Evolutionary conservation across 2,329 filamentous ascomycete species (phyloP).

Genomic region (Diaporthe ilicicola): DNA sequence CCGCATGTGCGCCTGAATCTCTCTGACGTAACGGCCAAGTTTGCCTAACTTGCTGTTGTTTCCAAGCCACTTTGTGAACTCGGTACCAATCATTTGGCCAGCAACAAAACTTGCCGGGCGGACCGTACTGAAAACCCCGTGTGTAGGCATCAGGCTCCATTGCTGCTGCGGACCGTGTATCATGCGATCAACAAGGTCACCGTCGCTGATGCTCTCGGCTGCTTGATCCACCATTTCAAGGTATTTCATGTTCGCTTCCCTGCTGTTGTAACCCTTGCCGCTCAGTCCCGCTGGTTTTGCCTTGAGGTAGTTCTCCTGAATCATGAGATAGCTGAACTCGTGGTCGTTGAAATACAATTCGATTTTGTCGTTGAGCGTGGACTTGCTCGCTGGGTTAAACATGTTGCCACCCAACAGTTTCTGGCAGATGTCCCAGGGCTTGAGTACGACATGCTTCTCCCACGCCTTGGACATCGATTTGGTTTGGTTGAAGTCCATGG

Average conservation of each 20-base stretch:
- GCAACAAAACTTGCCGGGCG: constrained; percentile 87
- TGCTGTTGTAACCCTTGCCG: constrained; percentile 65
- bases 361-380: constrained; percentile 95
- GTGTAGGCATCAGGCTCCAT: constrained; percentile 97
- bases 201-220: constrained; percentile 95
- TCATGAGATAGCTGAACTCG: constrained; percentile 96
- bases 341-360: constrained; percentile 99
- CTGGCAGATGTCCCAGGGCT: constrained; percentile 97
- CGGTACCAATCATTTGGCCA: constrained; percentile 77
- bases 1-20: constrained; percentile 97
- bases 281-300: constrained; percentile 76
- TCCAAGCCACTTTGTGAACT: constrained; percentile 92
- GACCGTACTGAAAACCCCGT: constrained; percentile 95
- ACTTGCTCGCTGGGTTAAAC: constrained; percentile 83
- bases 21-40: constrained; percentile 83
- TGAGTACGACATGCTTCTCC: constrained; percentile 97
- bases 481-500: constrained; percentile 84
- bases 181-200: constrained; percentile 95
- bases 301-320: constrained; percentile 96
- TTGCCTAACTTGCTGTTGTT: constrained; percentile 90
- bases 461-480: constrained; percentile 97
- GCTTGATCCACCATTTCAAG: constrained; percentile 88
- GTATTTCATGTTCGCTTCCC: constrained; percentile 79
- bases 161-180: constrained; percentile 98
- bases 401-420: constrained; percentile 91